Conservation (phyloP, 2,329 filamentous ascomycete species). For the Apiospora rasikravindrae region DNA sequence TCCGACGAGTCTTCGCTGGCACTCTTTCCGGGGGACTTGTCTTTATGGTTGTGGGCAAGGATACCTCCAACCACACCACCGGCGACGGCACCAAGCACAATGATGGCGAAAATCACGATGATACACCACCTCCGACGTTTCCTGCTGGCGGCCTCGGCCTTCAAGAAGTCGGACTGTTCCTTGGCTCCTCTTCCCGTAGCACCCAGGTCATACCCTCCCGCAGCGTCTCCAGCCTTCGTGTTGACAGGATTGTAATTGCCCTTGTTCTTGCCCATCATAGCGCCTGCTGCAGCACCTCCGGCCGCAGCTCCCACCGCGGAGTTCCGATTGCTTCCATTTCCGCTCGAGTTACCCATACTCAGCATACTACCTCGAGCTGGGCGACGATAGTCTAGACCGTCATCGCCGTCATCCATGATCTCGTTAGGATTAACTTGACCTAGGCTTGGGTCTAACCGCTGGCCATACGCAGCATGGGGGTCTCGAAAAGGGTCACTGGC, state of each 20-base stretch:
- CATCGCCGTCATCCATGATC: conserved; percentile 87
- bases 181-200: conserved; percentile 52
- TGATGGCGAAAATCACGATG: conserved; percentile 63
- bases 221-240: conserved; percentile 37
- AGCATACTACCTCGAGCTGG: conserved; percentile 63
- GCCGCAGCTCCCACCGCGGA: conserved; percentile 54
- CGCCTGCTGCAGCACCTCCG: conserved; percentile 48
- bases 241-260: conserved; percentile 62
- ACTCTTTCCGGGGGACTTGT: conserved; percentile 48
- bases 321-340: conserved; percentile 43
- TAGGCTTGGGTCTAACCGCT: conserved; percentile 54
- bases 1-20: conserved; percentile 63
- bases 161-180: conserved; percentile 69
- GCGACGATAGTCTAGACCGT: conserved; percentile 68
- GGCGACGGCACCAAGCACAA: conserved; percentile 74
- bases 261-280: conserved; percentile 40
- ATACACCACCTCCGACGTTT: conserved; percentile 76
- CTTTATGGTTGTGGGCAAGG: conserved; percentile 48
- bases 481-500: conserved; percentile 71
- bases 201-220: conserved; percentile 41
- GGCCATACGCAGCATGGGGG: conserved; percentile 49
- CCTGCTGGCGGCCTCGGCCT: conserved; percentile 61
- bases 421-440: conserved; percentile 76
- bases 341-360: conserved; percentile 56
- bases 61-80: conserved; percentile 67